Conservation (phyloP, 2,329 filamentous ascomycete species). For the Epichloe bromicola region DNA sequence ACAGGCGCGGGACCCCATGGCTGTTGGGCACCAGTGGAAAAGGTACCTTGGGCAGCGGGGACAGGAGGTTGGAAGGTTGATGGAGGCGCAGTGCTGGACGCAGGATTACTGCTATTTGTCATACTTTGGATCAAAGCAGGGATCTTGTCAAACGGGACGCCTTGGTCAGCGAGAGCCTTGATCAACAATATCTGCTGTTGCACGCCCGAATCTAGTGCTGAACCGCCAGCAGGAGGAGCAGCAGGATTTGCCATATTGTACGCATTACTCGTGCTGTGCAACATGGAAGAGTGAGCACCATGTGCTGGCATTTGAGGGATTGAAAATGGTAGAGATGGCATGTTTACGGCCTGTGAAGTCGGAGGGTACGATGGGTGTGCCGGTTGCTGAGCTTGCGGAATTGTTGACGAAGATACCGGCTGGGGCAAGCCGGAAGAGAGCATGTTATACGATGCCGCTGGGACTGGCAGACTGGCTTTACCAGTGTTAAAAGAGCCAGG, state of each 20-base stretch:
- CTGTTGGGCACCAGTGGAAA: slow-evolving; percentile 20
- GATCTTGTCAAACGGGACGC: slow-evolving; percentile 67
- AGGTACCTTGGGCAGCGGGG: slow-evolving; percentile 30
- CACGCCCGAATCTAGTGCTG: slow-evolving; percentile 38
- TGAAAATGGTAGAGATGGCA: slow-evolving; percentile 31
- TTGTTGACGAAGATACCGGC: slow-evolving; percentile 17
- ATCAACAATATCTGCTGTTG: slow-evolving; percentile 63
- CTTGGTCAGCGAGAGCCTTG: slow-evolving; percentile 62
- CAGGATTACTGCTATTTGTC: slow-evolving; percentile 24
- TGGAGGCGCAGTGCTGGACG: slow-evolving; percentile 21
- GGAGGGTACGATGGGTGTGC: slow-evolving; percentile 25
- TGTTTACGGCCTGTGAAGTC: slow-evolving; percentile 46
- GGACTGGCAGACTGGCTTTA: slow-evolving; percentile 23
- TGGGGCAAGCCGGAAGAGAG: slow-evolving; percentile 20
- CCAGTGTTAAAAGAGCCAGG: slow-evolving; percentile 19
- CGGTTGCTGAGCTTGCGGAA: slow-evolving; percentile 16
- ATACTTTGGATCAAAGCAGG: slow-evolving; percentile 43
- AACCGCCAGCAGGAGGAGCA: slow-evolving; percentile 20
- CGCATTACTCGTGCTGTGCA: slow-evolving; percentile 12
- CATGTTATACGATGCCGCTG: slow-evolving; percentile 31
- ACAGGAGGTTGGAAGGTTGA: slow-evolving; percentile 25
- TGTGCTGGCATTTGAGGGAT: slow-evolving; percentile 23
- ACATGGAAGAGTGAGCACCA: slow-evolving; percentile 18
- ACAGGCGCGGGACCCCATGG: slow-evolving; percentile 19
- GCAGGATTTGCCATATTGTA: slow-evolving; percentile 21